phyloP scores from a whole-genome alignment of 2,329 filamentous ascomycete species.

The Fusarium nanum region DNA sequence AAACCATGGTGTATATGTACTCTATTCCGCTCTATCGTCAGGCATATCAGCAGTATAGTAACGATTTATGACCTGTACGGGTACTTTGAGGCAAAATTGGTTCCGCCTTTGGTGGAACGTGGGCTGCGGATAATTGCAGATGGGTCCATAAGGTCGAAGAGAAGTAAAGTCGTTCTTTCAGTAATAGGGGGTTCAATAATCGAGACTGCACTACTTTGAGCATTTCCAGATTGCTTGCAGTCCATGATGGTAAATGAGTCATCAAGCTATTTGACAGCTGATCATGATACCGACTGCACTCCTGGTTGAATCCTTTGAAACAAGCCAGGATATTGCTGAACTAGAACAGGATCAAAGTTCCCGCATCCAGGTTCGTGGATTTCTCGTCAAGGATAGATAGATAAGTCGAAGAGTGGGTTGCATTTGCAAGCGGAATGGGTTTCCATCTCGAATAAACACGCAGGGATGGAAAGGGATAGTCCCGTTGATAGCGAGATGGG shows the following conservation, averaged over 20 bases:
- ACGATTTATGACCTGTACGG: conserved; percentile 7
- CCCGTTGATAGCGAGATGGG: conserved; percentile 33
- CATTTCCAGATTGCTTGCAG: neutral
- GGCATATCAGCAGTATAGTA: neutral
- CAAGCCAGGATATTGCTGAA: conserved; percentile 12
- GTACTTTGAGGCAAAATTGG: conserved; percentile 38
- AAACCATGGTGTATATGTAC: neutral
- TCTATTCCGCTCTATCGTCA: too few species aligned
- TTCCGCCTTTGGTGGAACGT: conserved; percentile 40
- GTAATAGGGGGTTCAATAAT: conserved; percentile 4
- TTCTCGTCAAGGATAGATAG: conserved; percentile 23
- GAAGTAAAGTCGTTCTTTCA: conserved; percentile 21
- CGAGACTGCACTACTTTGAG: neutral
- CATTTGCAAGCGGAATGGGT: conserved; percentile 32
- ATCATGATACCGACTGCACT: neutral
- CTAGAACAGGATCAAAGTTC: conserved; percentile 25
- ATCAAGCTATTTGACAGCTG: neutral
- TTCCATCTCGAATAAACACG: conserved; percentile 25
- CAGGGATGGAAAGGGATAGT: conserved; percentile 38
- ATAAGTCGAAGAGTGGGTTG: conserved; percentile 3
- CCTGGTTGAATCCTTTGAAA: conserved; percentile 3
- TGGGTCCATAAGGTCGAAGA: conserved; percentile 29
- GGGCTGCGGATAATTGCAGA: conserved; percentile 39
- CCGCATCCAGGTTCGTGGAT: conserved; percentile 44
- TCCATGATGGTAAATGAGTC: neutral